Base-by-base conservation (phyloP, 768 basidiomycete species). In the Kwoniella sp. region DNA sequence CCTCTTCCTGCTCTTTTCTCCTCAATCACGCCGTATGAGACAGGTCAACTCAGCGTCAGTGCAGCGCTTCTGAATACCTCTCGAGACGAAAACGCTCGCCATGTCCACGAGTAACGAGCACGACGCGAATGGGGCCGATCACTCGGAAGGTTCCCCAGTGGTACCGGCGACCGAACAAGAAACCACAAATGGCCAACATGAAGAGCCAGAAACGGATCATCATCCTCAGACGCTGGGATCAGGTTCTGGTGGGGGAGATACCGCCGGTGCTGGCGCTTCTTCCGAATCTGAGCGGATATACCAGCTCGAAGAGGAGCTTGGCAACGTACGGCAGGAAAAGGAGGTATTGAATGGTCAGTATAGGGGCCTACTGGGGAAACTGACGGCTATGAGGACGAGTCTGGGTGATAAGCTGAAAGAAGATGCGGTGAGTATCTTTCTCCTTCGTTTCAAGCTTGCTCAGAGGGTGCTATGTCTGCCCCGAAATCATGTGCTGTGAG, bases 401-500 rank as follows among this genome's bases (percentile, higher is more conserved):
- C 83, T 98, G 55, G 92, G 94, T 30, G 94, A 91, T 77, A 97
- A 97, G 80, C 84, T 98, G 60, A 88, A 90, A 79, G 91, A 95
- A 79, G 96, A 98, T 81, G 96, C 96, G 73, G 96, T 98, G 83
- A 70, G 88, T 85, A n/a, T n/a, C n/a, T n/a, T n/a, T n/a, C n/a
- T n/a, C 13, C 33, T 6, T 33, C 7, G 33, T 33, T 33, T 33
- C 33, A 6, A 6, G 33, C 33, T 33, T 33, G 33, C 33, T 33
- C 13, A n/a, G n/a, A n/a, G n/a, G n/a, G n/a, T n/a, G n/a, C n/a
- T n/a, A n/a, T n/a, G n/a, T n/a, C n/a, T n/a, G n/a, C n/a, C n/a
- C n/a, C n/a, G n/a, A n/a, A n/a, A n/a, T n/a, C n/a, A n/a, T n/a
- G n/a, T n/a, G n/a, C n/a, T n/a, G n/a, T n/a, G n/a, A n/a, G n/a